Percentiles rank a stretch among this genome's conserved stretches.
These are phyloP conservation scores for Hippophae tibetana DNA, from an alignment of 306 rosid species.

Conservation along the genomic window DNA sequence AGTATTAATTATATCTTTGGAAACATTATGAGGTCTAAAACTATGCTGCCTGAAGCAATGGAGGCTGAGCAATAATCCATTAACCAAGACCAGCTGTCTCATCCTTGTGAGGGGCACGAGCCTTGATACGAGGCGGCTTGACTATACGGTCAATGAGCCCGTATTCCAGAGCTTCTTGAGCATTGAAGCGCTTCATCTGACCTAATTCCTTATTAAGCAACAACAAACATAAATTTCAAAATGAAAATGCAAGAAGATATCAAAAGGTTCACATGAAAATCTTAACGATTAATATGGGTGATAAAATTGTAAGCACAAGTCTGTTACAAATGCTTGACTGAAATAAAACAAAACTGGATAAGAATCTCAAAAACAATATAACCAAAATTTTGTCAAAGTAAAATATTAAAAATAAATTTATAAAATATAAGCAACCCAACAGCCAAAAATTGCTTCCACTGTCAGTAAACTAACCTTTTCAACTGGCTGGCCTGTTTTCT, in stretches of 20 bases:
- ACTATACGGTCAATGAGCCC: conserved; percentile 75
- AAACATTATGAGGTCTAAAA: too few relatives aligned
- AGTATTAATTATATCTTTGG: too few relatives aligned
- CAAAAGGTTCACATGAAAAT: too few relatives aligned
- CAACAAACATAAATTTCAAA: not conserved
- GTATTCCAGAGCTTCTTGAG: conserved; percentile 85
- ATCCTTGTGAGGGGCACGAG: conserved; percentile 2
- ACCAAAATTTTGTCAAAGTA: too few relatives aligned
- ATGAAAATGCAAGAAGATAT: too few relatives aligned
- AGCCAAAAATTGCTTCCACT: not conserved
- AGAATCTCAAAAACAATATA: too few relatives aligned
- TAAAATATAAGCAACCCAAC: conserved; percentile 1
- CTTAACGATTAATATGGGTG: too few relatives aligned
- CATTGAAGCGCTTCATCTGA: conserved; percentile 54
- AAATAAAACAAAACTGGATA: not conserved
- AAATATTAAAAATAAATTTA: too few relatives aligned
- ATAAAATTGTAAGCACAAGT: not conserved
- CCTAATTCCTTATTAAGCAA: conserved; percentile 57
- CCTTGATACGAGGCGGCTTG: conserved; percentile 73
- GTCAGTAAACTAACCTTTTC: conserved; percentile 57
- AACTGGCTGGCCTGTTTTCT: conserved; percentile 76
- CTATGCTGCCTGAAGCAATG: too few relatives aligned
- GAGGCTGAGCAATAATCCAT: too few relatives aligned
- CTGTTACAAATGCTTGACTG: not conserved
- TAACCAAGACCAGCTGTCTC: too few relatives aligned